These are phyloP conservation scores for Gonapodya prolifera DNA, from an alignment of 192 early-diverging fungal species.

Conservation along the genomic window DNA sequence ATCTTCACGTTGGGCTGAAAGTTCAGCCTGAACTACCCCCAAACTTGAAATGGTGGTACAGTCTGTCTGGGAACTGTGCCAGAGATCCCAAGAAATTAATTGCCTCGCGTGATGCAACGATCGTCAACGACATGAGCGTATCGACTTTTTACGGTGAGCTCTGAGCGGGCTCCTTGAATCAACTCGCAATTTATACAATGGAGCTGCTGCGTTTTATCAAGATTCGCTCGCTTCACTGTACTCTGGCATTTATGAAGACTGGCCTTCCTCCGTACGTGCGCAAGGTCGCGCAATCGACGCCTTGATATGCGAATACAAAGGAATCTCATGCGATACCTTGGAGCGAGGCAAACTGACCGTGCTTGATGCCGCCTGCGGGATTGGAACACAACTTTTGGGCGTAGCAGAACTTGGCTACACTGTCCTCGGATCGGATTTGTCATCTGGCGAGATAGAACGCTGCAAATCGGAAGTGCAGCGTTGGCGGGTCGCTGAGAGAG, in stretches of 20 bases:
- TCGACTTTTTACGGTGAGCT: not conserved
- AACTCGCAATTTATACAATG: too few species aligned
- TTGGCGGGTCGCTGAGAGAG: not conserved
- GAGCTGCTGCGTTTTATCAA: too few species aligned
- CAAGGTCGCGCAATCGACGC: not conserved
- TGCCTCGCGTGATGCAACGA: too few species aligned
- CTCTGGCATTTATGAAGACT: not conserved
- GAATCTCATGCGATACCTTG: not conserved
- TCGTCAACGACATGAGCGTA: not conserved
- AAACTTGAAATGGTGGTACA: too few species aligned
- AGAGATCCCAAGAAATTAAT: too few species aligned
- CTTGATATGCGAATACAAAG: not conserved
- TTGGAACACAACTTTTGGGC: constrained; percentile 1
- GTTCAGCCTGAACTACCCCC: too few species aligned
- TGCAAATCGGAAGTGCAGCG: not conserved
- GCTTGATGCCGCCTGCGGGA: constrained; percentile 4
- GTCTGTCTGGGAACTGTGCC: too few species aligned
- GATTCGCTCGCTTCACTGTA: not conserved
- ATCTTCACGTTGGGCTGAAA: too few species aligned
- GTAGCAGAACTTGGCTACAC: not conserved
- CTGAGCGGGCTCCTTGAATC: too few species aligned
- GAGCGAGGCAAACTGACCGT: not conserved
- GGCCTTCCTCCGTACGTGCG: not conserved
- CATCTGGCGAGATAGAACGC: not conserved
- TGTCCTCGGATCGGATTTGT: not conserved